A percentile compares a stretch with the other conserved stretches of the same genome.
phyloP scores from a whole-genome alignment of 2,329 filamentous ascomycete genomes.

The Monilinia polystroma region DNA sequence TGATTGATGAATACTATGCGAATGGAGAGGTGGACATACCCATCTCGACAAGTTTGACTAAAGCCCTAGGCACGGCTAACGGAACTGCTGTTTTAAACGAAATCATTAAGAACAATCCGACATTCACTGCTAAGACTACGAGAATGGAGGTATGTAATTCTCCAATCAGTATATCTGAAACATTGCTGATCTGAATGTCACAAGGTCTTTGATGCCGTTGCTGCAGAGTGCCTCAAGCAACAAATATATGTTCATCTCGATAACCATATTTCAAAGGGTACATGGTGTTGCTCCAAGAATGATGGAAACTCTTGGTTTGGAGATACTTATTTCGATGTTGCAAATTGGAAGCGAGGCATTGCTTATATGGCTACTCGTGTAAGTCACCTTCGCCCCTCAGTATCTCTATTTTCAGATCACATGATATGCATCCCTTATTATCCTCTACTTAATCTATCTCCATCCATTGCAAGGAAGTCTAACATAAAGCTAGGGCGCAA shows the following conservation, averaged over 20 bases:
- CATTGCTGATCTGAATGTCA: not conserved
- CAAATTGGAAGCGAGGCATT: constrained; percentile 61
- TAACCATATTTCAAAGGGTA: constrained; percentile 59
- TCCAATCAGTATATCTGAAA: not conserved
- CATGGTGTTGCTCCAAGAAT: constrained; percentile 55
- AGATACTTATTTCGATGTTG: constrained; percentile 56
- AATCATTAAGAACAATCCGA: constrained; percentile 57
- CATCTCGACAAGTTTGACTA: constrained; percentile 47
- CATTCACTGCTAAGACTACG: constrained; percentile 54
- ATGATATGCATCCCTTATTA: not conserved
- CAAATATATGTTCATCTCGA: constrained; percentile 59
- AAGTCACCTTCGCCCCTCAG: constrained; percentile 31
- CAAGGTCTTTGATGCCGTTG: constrained; percentile 62
- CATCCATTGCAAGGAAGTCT: not conserved
- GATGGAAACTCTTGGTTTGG: constrained; percentile 63
- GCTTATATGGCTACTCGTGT: constrained; percentile 60
- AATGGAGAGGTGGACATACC: constrained; percentile 48
- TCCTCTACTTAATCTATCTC: not conserved
- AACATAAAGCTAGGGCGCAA: not conserved
- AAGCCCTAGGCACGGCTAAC: constrained; percentile 51
- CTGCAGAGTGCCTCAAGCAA: constrained; percentile 55
- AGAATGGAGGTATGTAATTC: constrained; percentile 45
- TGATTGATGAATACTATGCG: constrained; percentile 58
- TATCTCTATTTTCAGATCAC: not conserved
- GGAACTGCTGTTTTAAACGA: constrained; percentile 51